Evolutionary conservation across 768 basidiomycete genomes (phyloP).

Genomic region (Mycena galericulata): DNA sequence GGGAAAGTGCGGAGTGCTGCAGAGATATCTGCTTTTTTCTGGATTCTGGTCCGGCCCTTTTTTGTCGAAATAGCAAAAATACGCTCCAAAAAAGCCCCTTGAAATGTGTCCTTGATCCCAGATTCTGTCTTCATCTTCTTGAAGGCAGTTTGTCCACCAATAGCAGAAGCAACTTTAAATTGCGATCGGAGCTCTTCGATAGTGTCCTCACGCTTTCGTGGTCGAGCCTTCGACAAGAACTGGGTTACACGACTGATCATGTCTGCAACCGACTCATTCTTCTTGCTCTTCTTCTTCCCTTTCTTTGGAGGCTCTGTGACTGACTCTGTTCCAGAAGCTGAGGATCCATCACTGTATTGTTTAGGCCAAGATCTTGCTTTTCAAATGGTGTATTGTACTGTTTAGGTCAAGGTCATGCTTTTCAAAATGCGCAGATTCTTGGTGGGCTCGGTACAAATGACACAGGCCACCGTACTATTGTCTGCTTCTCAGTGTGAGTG

Average conservation of each 20-base stretch:
- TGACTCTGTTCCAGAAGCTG: too few species aligned
- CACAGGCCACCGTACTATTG: too few species aligned
- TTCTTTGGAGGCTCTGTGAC: too few species aligned
- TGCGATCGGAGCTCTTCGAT: not conserved
- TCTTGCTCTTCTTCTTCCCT: conserved; percentile 17
- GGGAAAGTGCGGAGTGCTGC: not conserved
- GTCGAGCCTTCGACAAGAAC: conserved; percentile 34
- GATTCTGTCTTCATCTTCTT: not conserved
- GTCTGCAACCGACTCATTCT: conserved; percentile 15
- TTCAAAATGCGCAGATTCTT: too few species aligned
- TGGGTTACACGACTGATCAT: conserved; percentile 34
- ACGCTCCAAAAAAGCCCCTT: not conserved
- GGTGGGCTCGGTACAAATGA: too few species aligned
- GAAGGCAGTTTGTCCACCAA: not conserved
- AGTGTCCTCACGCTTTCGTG: not conserved
- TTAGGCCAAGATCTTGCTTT: too few species aligned
- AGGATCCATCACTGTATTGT: too few species aligned
- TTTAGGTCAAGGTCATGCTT: too few species aligned
- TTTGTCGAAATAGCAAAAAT: not conserved
- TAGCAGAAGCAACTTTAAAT: not conserved
- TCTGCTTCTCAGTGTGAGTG: too few species aligned
- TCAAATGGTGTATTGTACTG: too few species aligned
- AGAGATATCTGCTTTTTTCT: not conserved
- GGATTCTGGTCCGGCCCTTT: not conserved
- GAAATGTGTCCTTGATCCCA: not conserved